A percentile compares a stretch with the other conserved stretches of the same genome.
These are phyloP conservation scores for Umbilicus rupestris DNA, from an alignment of 164 flowering plant genomes.

Conservation along the genomic window DNA sequence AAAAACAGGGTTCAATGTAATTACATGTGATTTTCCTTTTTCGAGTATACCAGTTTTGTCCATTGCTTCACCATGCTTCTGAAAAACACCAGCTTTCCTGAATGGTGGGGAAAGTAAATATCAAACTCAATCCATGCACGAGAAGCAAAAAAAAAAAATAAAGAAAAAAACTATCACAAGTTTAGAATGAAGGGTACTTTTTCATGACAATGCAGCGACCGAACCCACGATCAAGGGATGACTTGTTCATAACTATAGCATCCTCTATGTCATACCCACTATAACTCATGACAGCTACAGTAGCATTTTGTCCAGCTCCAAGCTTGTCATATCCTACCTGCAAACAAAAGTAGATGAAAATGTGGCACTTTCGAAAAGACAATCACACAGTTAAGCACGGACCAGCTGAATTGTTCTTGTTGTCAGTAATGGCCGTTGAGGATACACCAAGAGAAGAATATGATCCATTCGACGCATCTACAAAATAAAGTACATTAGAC, in stretches of 20 bases:
- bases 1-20: background rate
- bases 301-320: conserved; percentile 99
- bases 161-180: background rate
- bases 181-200: conserved; percentile 30
- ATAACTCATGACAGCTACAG: conserved; percentile 98
- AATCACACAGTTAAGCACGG: conserved; percentile 16
- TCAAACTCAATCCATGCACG: background rate
- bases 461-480: conserved; percentile 81
- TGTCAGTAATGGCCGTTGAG: conserved; percentile 89
- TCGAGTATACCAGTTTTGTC: conserved; percentile 63
- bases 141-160: background rate
- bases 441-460: conserved; percentile 80
- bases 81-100: conserved; percentile 41
- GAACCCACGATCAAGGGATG: conserved; percentile 97
- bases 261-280: conserved; percentile 99
- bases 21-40: conserved; percentile 42
- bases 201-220: conserved; percentile 95
- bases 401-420: conserved; percentile 96
- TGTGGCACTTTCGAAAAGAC: background rate
- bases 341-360: conserved; percentile 12
- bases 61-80: conserved; percentile 35
- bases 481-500: conserved; percentile 14
- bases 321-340: conserved; percentile 93
- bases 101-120: conserved; percentile 4
- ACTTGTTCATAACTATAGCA: conserved; percentile 97